Evolutionary conservation across 306 rosid species (phyloP), one percentile per base, ranked within the genome.

Genomic region (Vachellia pachyceras): DNA sequence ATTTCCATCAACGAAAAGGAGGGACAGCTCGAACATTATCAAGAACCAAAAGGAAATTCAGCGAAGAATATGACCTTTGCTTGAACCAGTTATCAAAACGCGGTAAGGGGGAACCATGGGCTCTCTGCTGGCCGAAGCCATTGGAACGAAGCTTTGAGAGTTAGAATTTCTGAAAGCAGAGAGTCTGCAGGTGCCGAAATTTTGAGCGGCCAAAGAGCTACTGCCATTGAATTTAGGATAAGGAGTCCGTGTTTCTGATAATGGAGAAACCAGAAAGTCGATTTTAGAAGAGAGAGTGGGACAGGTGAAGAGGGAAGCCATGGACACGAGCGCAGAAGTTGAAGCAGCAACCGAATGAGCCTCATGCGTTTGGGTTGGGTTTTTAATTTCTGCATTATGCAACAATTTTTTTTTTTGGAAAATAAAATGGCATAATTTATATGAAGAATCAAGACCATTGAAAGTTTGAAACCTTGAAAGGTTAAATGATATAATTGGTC

Each of bases 61-160:
- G 60, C 15, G 12, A 6, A 3, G 22, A 69, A n/a, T 10, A 23
- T 20, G 39, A 92, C 97, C 99, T 95, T 93, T 95, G 78, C 89
- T 90, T 14, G 99, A 90, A 68, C 97, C 99, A 2, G 99, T 93
- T 58, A 95, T 89, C 93, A 95, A 88, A 18, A 93, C 97, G 80
- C 93, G 92, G 78, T 80, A 95, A 78, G 99, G 97, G 57, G 97
- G 94, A 47, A 87, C 69, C 95, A 89, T 90, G 54, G 97, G 87
- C 42, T 85, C 68, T 40, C 71, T 58, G 8, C 29, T 46, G 13
- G 25, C 64, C 73, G 89, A 83, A 64, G 83, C 80, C 23, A 55
- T 75, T 10, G 87, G 81, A 20, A 70, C 54, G 50, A 55, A 71
- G 6, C 46, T 68, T 2, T 55, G 23, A 70, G 84, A 55, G 29